Conservation (phyloP, 331 rosid genomes). For the Rosa hybrid region DNA sequence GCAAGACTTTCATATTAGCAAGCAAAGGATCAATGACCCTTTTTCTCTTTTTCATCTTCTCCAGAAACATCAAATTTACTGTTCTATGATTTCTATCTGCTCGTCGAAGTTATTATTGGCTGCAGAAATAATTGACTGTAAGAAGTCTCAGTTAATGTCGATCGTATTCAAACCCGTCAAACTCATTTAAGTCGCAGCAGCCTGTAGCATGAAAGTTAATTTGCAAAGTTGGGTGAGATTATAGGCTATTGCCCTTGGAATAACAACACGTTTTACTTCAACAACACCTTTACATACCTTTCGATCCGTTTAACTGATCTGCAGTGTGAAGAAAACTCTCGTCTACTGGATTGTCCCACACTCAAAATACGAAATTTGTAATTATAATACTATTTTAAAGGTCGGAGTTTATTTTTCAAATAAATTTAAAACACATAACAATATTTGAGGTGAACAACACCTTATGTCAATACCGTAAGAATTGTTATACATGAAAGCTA, state of each 20-base stretch:
- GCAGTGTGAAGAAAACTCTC: not conserved
- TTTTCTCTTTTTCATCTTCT: not conserved
- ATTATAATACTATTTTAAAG: too few relatives aligned
- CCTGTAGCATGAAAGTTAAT: not conserved
- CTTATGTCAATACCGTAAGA: too few relatives aligned
- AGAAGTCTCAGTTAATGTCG: not conserved
- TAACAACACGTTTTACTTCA: constrained; percentile 6
- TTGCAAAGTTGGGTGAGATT: constrained; percentile 4
- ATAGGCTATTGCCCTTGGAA: not conserved
- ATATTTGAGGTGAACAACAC: too few relatives aligned
- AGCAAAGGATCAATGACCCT: not conserved
- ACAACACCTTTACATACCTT: not conserved
- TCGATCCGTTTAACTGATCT: not conserved
- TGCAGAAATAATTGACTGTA: not conserved
- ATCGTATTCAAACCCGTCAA: not conserved
- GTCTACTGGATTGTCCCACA: too few relatives aligned
- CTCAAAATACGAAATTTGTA: too few relatives aligned
- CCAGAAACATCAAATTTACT: constrained; percentile 5
- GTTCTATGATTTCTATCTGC: not conserved
- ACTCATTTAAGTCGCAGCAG: constrained; percentile 1
- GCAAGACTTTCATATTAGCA: not conserved
- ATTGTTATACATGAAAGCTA: too few relatives aligned
- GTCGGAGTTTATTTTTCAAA: too few relatives aligned
- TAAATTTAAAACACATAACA: too few relatives aligned
- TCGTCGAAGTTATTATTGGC: not conserved